These are phyloP conservation scores for Botryotinia globosa DNA, from an alignment of 2,329 filamentous ascomycete genomes.

Conservation along the genomic window DNA sequence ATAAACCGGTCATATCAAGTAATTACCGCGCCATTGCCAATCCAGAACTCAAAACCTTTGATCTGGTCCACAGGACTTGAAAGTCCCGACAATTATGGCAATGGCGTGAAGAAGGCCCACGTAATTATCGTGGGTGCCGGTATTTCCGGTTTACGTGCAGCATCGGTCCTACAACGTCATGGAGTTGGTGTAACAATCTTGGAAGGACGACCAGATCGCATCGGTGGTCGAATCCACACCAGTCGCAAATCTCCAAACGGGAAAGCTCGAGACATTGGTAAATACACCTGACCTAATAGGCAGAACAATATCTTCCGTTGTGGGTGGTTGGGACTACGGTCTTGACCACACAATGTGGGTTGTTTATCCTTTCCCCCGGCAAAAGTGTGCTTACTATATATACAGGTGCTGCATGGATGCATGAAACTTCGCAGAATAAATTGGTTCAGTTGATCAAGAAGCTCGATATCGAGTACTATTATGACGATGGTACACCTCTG, in stretches of 20 bases:
- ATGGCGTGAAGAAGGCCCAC: constrained; percentile 38
- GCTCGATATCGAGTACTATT: constrained; percentile 45
- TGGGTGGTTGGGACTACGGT: constrained; percentile 33
- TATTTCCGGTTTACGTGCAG: constrained; percentile 54
- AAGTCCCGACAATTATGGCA: constrained; percentile 20
- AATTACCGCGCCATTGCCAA: constrained; percentile 21
- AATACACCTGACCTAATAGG: constrained; percentile 38
- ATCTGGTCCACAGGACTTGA: constrained; percentile 26
- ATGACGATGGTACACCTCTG: constrained; percentile 44
- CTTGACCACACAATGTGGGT: constrained; percentile 37
- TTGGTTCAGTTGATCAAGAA: constrained; percentile 44
- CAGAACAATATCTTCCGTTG: constrained; percentile 35
- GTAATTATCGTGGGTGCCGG: constrained; percentile 56
- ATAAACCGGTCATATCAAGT: constrained; percentile 29
- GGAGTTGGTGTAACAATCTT: constrained; percentile 54
- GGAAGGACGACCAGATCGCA: constrained; percentile 50
- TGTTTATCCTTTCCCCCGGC: constrained; percentile 34
- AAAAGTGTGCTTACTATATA: constrained; percentile 30
- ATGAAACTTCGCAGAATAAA: constrained; percentile 46
- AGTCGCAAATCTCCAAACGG: constrained; percentile 36
- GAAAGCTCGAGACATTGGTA: constrained; percentile 43
- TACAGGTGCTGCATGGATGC: constrained; percentile 46
- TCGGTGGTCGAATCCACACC: constrained; percentile 50
- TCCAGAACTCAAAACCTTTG: constrained; percentile 13
- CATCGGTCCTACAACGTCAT: constrained; percentile 52